Conservation (phyloP, 805 yeast genomes). For the Candida maesae region DNA sequence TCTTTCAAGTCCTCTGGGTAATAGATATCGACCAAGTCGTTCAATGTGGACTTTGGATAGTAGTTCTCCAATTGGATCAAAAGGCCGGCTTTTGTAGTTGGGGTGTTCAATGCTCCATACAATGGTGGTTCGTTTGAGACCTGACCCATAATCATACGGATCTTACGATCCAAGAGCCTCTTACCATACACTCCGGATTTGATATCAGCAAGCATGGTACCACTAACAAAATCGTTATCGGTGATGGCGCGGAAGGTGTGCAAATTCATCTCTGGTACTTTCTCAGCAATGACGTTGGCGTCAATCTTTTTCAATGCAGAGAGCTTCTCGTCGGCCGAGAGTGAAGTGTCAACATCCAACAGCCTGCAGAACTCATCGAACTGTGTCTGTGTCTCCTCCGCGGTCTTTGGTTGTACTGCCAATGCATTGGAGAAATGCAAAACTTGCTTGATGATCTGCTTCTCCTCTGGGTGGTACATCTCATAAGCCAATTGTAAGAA, state of each 20-base stretch:
- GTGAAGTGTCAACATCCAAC: constrained; percentile 19
- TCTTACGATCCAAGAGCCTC: constrained; percentile 19
- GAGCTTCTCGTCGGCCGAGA: constrained; percentile 20
- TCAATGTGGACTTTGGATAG: constrained; percentile 24
- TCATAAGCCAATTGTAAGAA: constrained; percentile 41
- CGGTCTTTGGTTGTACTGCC: constrained; percentile 36
- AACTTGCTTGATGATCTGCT: constrained; percentile 37
- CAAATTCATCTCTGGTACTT: constrained; percentile 23
- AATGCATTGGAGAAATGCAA: constrained; percentile 34
- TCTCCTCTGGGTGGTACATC: constrained; percentile 36
- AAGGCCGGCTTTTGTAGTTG: constrained; percentile 19
- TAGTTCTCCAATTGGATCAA: constrained; percentile 34
- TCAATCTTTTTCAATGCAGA: constrained; percentile 20
- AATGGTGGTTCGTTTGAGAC: constrained; percentile 32
- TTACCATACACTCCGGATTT: constrained; percentile 27
- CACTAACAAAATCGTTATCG: constrained; percentile 34
- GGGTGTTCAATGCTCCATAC: constrained; percentile 31
- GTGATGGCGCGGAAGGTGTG: constrained; percentile 39
- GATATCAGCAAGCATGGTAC: constrained; percentile 30
- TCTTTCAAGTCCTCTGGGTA: constrained; percentile 19
- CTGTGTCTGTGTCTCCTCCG: constrained; percentile 28
- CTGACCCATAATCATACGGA: constrained; percentile 31
- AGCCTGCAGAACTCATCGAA: constrained; percentile 31
- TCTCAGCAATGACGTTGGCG: constrained; percentile 15
- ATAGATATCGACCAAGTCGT: constrained; percentile 24